phyloP scores from a whole-genome alignment of 164 flowering plant species.

The Vitis amurensis region DNA sequence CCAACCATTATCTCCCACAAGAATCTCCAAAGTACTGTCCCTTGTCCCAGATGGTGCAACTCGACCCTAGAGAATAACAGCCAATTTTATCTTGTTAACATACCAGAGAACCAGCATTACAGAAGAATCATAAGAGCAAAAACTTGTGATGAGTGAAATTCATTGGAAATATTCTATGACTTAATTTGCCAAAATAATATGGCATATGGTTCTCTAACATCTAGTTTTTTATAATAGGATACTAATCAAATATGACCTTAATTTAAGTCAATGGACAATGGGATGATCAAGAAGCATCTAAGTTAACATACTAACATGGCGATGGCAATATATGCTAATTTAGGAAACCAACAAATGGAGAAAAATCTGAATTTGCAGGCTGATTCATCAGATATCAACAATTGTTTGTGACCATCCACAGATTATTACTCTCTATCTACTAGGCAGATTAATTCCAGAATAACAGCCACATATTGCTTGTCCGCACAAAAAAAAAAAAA shows the following conservation, averaged over 20 bases:
- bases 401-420: not conserved
- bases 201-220: not conserved
- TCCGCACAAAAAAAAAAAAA: not conserved
- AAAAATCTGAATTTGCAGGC: not conserved
- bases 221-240: not conserved
- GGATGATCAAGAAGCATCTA: not conserved
- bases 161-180: not conserved
- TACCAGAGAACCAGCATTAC: no score
- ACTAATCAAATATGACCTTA: not conserved
- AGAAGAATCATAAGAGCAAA: not conserved
- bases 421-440: not conserved
- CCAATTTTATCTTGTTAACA: not conserved
- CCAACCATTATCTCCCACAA: constrained; percentile 91
- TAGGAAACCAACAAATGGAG: not conserved
- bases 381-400: not conserved
- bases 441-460: not conserved
- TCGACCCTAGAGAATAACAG: constrained; percentile 57
- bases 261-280: not conserved
- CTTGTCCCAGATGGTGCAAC: constrained; percentile 83
- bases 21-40: constrained; percentile 89
- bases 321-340: not conserved
- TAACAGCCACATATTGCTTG: not conserved
- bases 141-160: not conserved
- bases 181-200: not conserved
- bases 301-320: not conserved